Percentiles rank a stretch among this genome's conserved stretches.
These are phyloP conservation scores for Ensete ventricosum DNA, from an alignment of 176 grass and related monocot species.

Conservation along the genomic window DNA sequence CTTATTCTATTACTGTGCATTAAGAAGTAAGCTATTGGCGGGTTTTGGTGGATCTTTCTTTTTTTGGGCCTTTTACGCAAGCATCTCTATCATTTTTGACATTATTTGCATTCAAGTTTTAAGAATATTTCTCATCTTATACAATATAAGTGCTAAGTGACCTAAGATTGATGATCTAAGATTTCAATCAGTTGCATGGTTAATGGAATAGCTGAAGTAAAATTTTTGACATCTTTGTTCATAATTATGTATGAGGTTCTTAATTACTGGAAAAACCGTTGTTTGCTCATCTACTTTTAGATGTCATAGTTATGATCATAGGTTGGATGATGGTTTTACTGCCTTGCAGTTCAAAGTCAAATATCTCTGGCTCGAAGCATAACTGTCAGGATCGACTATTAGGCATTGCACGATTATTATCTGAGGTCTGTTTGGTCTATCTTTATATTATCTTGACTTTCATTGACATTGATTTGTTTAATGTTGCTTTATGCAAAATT, in stretches of 20 bases:
- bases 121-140: not conserved
- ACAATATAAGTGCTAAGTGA: not conserved
- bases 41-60: not conserved
- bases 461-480: not conserved
- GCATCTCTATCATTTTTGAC: too few species aligned
- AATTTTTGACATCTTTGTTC: not conserved
- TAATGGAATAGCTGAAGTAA: not conserved
- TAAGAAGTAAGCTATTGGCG: not conserved
- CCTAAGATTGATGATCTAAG: not conserved
- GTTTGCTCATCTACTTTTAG: not conserved
- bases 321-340: not conserved
- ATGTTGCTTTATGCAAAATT: not conserved
- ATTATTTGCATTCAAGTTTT: too few species aligned
- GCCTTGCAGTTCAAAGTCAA: constrained; percentile 45
- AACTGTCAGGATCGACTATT: constrained; percentile 61
- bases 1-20: not conserved
- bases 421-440: constrained; percentile 36
- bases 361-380: constrained; percentile 37
- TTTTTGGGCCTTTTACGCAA: not conserved
- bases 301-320: not conserved
- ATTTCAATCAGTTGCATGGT: not conserved
- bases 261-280: not conserved
- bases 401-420: constrained; percentile 64
- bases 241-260: not conserved
- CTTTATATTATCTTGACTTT: not conserved